phyloP scores from a whole-genome alignment of 176 grass and related monocot genomes.

The Sorghum bicolor region Sorghum_bicolor_NCBIv3 NC_012879.2:57924501-57925000 shows the following conservation, averaged over 20 bases:
- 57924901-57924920: slow-evolving; percentile 54
- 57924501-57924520: slow-evolving; percentile 12
- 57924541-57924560: background rate
- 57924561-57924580: slow-evolving; percentile 3
- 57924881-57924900: slow-evolving; percentile 56
- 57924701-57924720: slow-evolving; percentile 73
- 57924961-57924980: slow-evolving; percentile 71
- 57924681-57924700: slow-evolving; percentile 93
- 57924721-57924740: slow-evolving; percentile 85
- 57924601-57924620: slow-evolving; percentile 97
- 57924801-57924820: slow-evolving; percentile 17
- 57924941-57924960: slow-evolving; percentile 40
- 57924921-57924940: slow-evolving; percentile 38
- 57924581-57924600: slow-evolving; percentile 90
- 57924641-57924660: slow-evolving; percentile 99
- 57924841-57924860: slow-evolving; percentile 89
- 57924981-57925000: slow-evolving; percentile 92
- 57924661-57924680: slow-evolving; percentile 94
- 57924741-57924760: slow-evolving; percentile 98
- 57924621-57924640: slow-evolving; percentile 85
- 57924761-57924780: slow-evolving; percentile 36
- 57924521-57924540: background rate
- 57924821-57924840: slow-evolving; percentile 6
- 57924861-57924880: slow-evolving; percentile 81
- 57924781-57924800: background rate